These are phyloP conservation scores for Tolypocladium tropicale DNA, from an alignment of 2,329 filamentous ascomycete species.

Conservation along the genomic window DNA sequence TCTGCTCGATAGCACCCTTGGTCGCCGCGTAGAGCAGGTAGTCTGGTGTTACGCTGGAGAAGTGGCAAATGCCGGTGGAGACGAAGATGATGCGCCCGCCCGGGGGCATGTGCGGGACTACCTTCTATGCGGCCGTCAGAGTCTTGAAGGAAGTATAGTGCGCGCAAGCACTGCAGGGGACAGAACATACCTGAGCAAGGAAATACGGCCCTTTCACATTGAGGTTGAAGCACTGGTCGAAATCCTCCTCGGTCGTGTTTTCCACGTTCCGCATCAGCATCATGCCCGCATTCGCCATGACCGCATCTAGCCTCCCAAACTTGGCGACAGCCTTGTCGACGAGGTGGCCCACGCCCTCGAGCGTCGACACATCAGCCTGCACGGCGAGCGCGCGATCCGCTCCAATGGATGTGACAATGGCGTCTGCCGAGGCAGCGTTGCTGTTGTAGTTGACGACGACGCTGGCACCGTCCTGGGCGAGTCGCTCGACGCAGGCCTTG, in stretches of 20 bases:
- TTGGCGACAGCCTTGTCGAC: conserved; percentile 35
- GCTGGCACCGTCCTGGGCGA: conserved; percentile 43
- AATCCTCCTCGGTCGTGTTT: conserved; percentile 37
- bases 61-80: conserved; percentile 28
- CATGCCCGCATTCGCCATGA: conserved; percentile 46
- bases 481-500: conserved; percentile 43
- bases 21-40: conserved; percentile 44
- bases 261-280: conserved; percentile 40
- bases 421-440: conserved; percentile 33
- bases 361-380: conserved; percentile 41
- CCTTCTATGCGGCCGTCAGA: conserved; percentile 28
- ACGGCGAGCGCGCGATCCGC: conserved; percentile 38
- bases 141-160: too few relatives aligned
- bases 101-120: conserved; percentile 36
- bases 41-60: conserved; percentile 26
- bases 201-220: conserved; percentile 51
- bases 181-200: conserved; percentile 28
- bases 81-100: conserved; percentile 42
- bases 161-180: too few relatives aligned
- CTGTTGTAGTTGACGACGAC: conserved; percentile 47
- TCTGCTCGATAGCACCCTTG: conserved; percentile 51
- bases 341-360: conserved; percentile 35
- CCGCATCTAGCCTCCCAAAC: conserved; percentile 47
- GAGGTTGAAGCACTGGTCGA: conserved; percentile 35
- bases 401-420: conserved; percentile 37